Evolutionary conservation across 2,329 filamentous ascomycete species (phyloP).

Genomic region (Aureobasidium sp.): DNA sequence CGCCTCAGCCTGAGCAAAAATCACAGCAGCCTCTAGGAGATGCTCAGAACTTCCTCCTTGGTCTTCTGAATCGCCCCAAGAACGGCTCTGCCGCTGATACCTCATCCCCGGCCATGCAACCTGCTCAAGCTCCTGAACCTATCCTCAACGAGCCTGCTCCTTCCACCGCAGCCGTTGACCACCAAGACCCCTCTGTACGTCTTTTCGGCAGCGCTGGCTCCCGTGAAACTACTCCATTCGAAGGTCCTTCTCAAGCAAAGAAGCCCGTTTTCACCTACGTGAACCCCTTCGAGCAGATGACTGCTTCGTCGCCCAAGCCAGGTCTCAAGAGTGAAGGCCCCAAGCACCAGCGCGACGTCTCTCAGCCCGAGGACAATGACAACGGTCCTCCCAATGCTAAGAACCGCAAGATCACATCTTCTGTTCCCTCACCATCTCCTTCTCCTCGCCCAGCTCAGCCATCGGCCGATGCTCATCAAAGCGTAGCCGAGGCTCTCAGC

Average conservation of each 20-base stretch:
- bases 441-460: slow-evolving; percentile 16
- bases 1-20: slow-evolving; percentile 9
- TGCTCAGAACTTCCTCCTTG: slow-evolving; percentile 78
- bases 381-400: slow-evolving; percentile 27
- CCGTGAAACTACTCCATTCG: slow-evolving; percentile 31
- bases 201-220: slow-evolving; percentile 24
- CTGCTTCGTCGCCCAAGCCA: slow-evolving; percentile 51
- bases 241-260: slow-evolving; percentile 30
- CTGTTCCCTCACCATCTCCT: slow-evolving; percentile 19
- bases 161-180: background rate
- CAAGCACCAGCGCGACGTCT: slow-evolving; percentile 37
- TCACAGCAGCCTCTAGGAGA: slow-evolving; percentile 42
- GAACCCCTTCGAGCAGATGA: slow-evolving; percentile 65
- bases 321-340: background rate
- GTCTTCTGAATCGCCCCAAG: slow-evolving; percentile 72
- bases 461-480: slow-evolving; percentile 27
- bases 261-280: slow-evolving; percentile 59
- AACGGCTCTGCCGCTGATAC: slow-evolving; percentile 23
- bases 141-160: slow-evolving; percentile 36
- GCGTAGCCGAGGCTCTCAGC: slow-evolving; percentile 62
- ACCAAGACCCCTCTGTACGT: slow-evolving; percentile 23
- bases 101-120: slow-evolving; percentile 20
- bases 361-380: slow-evolving; percentile 25
- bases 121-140: slow-evolving; percentile 34
- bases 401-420: slow-evolving; percentile 29